Conservation (phyloP, 2,329 filamentous ascomycete genomes). For the Thielaviopsis ethacetica region DNA sequence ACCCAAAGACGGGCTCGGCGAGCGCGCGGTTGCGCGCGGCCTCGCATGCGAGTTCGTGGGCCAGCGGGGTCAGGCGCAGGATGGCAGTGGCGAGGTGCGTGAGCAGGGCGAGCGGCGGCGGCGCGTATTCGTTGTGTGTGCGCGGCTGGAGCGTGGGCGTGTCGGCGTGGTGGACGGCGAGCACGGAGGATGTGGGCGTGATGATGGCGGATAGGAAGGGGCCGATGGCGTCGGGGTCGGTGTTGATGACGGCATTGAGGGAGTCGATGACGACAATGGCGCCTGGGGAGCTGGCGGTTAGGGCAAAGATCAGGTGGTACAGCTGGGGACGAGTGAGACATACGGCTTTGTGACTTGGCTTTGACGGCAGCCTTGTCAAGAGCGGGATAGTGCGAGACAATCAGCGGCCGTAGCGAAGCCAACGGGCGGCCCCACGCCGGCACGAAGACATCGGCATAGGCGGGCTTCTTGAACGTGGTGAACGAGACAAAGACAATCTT, state of each 20-base stretch:
- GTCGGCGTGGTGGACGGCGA: constrained; percentile 73
- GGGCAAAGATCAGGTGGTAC: background rate
- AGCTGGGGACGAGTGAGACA: constrained; percentile 14
- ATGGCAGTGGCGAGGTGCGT: constrained; percentile 81
- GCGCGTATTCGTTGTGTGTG: constrained; percentile 38
- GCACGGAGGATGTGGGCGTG: constrained; percentile 49
- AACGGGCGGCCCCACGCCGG: constrained; percentile 43
- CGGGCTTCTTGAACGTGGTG: constrained; percentile 49
- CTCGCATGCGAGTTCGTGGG: constrained; percentile 58
- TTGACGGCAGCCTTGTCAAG: constrained; percentile 22
- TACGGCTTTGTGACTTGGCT: constrained; percentile 27
- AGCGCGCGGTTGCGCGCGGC: constrained; percentile 61
- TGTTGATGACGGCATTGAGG: constrained; percentile 48
- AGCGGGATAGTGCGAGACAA: constrained; percentile 33
- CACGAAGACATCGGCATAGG: constrained; percentile 51
- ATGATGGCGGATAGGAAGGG: constrained; percentile 55
- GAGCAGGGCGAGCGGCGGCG: constrained; percentile 54
- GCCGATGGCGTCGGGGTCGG: constrained; percentile 39
- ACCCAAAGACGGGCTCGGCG: constrained; percentile 60
- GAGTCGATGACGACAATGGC: constrained; percentile 66
- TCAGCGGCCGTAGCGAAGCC: constrained; percentile 40
- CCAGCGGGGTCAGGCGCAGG: constrained; percentile 54
- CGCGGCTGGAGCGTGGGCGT: constrained; percentile 39
- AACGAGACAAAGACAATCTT: constrained; percentile 67
- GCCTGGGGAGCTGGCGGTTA: constrained; percentile 27